Percentiles rank a stretch among this genome's conserved stretches.
phyloP scores from a whole-genome alignment of 176 grass and related monocot species.

The Calamus simplicifolius region DNA sequence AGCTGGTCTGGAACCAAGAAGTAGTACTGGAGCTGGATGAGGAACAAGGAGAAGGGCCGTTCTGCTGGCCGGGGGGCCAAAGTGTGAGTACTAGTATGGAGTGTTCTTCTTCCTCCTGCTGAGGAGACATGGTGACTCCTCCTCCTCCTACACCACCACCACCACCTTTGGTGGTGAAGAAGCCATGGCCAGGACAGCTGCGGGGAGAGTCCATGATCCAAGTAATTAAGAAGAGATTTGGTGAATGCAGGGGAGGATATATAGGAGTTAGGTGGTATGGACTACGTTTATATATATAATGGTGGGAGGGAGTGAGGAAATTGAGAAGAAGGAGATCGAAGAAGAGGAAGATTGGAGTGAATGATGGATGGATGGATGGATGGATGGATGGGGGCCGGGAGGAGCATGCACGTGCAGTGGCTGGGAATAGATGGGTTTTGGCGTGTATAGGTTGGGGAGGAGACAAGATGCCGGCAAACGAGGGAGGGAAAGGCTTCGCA shows the following conservation, averaged over 20 bases:
- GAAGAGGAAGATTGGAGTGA: slow-evolving; percentile 3
- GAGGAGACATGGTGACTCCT: too few species aligned
- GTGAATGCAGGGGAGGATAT: too few species aligned
- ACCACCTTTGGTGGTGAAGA: too few species aligned
- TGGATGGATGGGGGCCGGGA: neutral
- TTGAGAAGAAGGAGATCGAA: neutral
- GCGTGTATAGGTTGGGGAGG: slow-evolving; percentile 11
- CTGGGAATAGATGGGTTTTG: slow-evolving; percentile 19
- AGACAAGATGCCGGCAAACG: slow-evolving; percentile 11
- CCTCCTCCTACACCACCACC: too few species aligned
- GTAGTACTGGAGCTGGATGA: slow-evolving; percentile 29
- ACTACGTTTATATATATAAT: slow-evolving; percentile 30
- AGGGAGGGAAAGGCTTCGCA: slow-evolving; percentile 2
- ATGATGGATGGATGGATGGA: slow-evolving; percentile 23
- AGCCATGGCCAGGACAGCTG: slow-evolving; percentile 18
- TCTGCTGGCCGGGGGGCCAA: slow-evolving; percentile 58
- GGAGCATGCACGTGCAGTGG: slow-evolving; percentile 2
- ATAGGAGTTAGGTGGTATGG: too few species aligned
- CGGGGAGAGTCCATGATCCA: neutral
- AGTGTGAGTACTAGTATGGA: slow-evolving; percentile 84
- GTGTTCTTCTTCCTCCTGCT: slow-evolving; percentile 36
- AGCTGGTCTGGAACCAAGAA: slow-evolving; percentile 13
- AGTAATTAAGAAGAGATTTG: too few species aligned
- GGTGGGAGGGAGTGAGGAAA: neutral
- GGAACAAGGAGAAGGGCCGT: slow-evolving; percentile 13